These are phyloP conservation scores for Cunninghamia lanceolata DNA, from an alignment of 75 land plant genomes.

Conservation along the genomic window DNA sequence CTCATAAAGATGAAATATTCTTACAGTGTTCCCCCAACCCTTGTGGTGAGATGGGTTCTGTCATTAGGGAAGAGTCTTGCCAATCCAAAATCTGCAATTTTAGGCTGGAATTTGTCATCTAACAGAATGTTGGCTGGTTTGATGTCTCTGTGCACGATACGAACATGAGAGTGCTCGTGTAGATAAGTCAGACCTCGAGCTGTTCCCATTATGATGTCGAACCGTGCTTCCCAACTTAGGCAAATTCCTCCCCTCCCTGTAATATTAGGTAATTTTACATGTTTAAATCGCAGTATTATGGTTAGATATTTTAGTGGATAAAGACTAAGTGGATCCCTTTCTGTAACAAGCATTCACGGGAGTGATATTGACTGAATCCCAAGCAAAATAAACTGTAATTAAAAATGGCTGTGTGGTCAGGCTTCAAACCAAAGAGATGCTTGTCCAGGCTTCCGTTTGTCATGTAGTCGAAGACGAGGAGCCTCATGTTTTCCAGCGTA, in stretches of 20 bases:
- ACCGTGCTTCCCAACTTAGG: conserved; percentile 31
- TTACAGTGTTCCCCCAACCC: conserved; percentile 40
- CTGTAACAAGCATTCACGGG: background rate
- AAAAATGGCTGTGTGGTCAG: background rate
- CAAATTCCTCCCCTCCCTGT: conserved; percentile 21
- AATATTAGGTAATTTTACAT: background rate
- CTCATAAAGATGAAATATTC: background rate
- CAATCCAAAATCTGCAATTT: conserved; percentile 26
- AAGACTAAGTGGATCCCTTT: too few relatives aligned
- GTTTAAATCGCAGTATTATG: too few relatives aligned
- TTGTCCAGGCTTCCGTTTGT: conserved; percentile 10
- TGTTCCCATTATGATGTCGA: conserved; percentile 19
- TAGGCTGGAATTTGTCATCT: conserved; percentile 24
- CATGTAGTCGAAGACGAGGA: conserved; percentile 21
- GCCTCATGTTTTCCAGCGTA: background rate
- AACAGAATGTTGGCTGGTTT: conserved; percentile 34
- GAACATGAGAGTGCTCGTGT: conserved; percentile 16
- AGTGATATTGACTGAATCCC: background rate
- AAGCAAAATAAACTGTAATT: background rate
- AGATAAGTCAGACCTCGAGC: conserved; percentile 31
- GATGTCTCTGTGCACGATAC: conserved; percentile 26
- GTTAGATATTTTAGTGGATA: too few relatives aligned
- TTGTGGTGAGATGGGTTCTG: conserved; percentile 37
- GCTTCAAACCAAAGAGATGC: conserved; percentile 9
- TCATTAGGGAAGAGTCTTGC: conserved; percentile 16